Evolutionary conservation across 192 early-diverging fungal species (phyloP).

Genomic region (Tieghemiomyces parasiticus): DNA sequence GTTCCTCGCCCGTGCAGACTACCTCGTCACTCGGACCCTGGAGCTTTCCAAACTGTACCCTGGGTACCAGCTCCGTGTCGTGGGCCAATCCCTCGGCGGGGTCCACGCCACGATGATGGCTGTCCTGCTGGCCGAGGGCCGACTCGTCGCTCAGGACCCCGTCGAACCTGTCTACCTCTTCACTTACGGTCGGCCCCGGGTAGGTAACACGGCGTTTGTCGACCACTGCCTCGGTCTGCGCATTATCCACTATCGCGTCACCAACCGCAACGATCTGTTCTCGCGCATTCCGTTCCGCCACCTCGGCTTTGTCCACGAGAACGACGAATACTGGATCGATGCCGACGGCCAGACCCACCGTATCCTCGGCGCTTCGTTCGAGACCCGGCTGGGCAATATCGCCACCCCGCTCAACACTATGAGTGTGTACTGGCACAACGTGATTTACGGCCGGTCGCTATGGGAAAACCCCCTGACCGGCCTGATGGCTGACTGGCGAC

Average conservation of each 20-base stretch:
- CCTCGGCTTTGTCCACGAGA: background rate
- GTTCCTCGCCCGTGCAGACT: background rate
- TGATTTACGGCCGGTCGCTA: background rate
- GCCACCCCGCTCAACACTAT: background rate
- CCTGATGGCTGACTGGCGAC: background rate
- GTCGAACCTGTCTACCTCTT: background rate
- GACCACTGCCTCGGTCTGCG: background rate
- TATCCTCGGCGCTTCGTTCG: background rate
- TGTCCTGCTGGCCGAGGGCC: too few relatives aligned
- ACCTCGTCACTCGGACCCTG: background rate
- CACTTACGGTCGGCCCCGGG: background rate
- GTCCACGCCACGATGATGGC: conserved; percentile 3
- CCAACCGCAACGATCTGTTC: background rate
- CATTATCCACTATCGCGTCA: background rate
- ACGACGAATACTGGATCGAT: background rate
- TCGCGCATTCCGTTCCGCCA: background rate
- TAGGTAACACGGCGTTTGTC: background rate
- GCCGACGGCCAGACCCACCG: background rate
- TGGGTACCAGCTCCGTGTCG: background rate
- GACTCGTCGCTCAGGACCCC: background rate
- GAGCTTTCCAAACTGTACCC: background rate
- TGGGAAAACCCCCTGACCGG: background rate
- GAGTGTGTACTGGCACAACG: background rate
- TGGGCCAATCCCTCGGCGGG: background rate
- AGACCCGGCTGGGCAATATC: background rate